Evolutionary conservation across 257 asterid species (phyloP).

Genomic region (Handroanthus guayacan): DNA sequence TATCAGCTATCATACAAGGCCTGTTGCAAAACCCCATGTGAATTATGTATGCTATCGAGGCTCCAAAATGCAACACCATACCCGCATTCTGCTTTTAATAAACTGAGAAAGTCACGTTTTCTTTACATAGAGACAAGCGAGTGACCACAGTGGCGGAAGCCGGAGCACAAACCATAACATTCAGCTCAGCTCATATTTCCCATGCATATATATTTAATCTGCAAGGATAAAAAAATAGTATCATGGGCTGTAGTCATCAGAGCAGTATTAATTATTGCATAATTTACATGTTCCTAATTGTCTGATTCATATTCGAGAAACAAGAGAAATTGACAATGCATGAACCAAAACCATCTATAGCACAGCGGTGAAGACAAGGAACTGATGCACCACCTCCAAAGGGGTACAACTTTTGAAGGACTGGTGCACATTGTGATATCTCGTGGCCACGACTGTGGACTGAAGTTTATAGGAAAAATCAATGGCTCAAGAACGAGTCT

Average conservation of each 20-base stretch:
- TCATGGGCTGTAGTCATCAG: not conserved
- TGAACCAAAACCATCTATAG: not conserved
- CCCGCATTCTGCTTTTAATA: constrained; percentile 26
- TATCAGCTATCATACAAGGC: constrained; percentile 34
- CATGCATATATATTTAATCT: constrained; percentile 75
- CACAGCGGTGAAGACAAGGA: too few relatives aligned
- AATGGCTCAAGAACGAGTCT: not conserved
- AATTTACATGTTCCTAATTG: not conserved
- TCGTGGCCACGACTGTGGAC: too few relatives aligned
- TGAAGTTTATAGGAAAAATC: not conserved
- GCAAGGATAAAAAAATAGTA: constrained; percentile 34
- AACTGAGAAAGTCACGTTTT: constrained; percentile 5
- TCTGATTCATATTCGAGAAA: not conserved
- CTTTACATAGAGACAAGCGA: not conserved
- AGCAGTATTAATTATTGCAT: not conserved
- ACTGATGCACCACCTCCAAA: not conserved
- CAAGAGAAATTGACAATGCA: not conserved
- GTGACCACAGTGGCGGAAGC: not conserved
- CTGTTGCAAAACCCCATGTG: constrained; percentile 36
- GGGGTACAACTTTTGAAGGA: not conserved
- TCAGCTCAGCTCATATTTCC: constrained; percentile 68
- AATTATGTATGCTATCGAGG: not conserved
- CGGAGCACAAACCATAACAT: constrained; percentile 29
- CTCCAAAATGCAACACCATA: constrained; percentile 19
- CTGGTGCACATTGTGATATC: too few relatives aligned